These are phyloP conservation scores for Stagonosporopsis tanaceti DNA, from an alignment of 2,329 filamentous ascomycete genomes.

Conservation along the genomic window DNA sequence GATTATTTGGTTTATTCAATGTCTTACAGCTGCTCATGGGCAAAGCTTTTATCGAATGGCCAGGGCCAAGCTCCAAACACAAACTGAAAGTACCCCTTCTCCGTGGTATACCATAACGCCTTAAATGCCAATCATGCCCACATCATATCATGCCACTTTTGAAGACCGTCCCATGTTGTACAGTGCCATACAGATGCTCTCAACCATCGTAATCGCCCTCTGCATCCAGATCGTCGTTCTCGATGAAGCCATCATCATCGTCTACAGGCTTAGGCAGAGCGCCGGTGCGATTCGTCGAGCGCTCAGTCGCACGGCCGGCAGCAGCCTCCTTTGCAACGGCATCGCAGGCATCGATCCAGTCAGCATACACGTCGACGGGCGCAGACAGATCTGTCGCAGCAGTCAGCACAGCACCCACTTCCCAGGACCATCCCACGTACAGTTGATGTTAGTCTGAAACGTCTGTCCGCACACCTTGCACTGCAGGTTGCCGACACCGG, in stretches of 20 bases:
- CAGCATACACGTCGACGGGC: slow-evolving; percentile 93
- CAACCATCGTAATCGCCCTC: slow-evolving; percentile 49
- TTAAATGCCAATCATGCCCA: slow-evolving; percentile 26
- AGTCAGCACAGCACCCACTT: slow-evolving; percentile 23
- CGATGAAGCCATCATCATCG: slow-evolving; percentile 50
- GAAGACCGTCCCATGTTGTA: slow-evolving; percentile 22
- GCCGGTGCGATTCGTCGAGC: slow-evolving; percentile 38
- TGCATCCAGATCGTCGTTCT: slow-evolving; percentile 49
- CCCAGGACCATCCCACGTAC: slow-evolving; percentile 60
- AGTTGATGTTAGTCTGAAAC: slow-evolving; percentile 93
- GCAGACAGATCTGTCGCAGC: slow-evolving; percentile 76
- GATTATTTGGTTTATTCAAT: background rate
- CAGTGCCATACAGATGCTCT: slow-evolving; percentile 21
- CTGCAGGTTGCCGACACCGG: slow-evolving; percentile 80
- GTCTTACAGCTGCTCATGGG: slow-evolving; percentile 2
- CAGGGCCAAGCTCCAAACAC: slow-evolving; percentile 2
- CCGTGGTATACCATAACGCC: slow-evolving; percentile 40
- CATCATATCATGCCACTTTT: slow-evolving; percentile 19
- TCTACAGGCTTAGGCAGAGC: slow-evolving; percentile 34
- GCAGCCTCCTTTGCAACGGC: slow-evolving; percentile 71
- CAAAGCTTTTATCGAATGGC: slow-evolving; percentile 15
- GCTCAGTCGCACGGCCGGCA: slow-evolving; percentile 43
- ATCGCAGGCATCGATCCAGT: slow-evolving; percentile 97
- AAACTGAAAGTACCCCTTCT: slow-evolving; percentile 18
- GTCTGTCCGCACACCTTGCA: slow-evolving; percentile 95